These are phyloP conservation scores for Anisodus tanguticus DNA, from an alignment of 257 asterid genomes.

Conservation along the genomic window DNA sequence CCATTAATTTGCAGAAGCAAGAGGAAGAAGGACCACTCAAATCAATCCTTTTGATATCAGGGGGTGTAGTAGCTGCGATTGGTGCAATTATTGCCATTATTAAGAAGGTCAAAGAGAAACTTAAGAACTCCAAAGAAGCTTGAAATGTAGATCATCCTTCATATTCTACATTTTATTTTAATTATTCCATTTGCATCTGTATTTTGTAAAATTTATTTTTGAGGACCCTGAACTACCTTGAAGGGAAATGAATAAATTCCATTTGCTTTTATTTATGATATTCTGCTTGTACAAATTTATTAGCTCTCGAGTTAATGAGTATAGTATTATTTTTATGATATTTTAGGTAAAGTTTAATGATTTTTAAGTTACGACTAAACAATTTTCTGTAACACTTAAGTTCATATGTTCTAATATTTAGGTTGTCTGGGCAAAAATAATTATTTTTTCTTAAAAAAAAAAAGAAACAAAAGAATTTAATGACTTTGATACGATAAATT, in stretches of 20 bases:
- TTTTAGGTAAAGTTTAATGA: no score
- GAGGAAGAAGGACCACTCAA: conserved; percentile 38
- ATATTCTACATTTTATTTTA: neutral
- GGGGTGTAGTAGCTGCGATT: conserved; percentile 52
- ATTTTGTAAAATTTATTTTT: neutral
- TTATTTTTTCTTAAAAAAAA: no score
- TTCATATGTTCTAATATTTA: no score
- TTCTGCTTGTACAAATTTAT: neutral
- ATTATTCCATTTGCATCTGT: neutral
- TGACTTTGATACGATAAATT: no score
- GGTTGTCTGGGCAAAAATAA: no score
- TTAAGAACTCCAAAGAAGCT: neutral
- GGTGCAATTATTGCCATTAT: conserved; percentile 58
- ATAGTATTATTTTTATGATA: no score
- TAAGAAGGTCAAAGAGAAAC: conserved; percentile 46
- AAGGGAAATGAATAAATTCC: conserved; percentile 20
- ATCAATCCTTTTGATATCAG: conserved; percentile 49
- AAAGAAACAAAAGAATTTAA: no score
- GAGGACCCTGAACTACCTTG: neutral
- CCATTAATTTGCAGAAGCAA: conserved; percentile 37
- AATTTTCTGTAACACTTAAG: no score
- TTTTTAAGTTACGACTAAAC: no score
- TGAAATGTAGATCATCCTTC: neutral
- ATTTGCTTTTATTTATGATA: conserved; percentile 7
- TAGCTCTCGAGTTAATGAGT: neutral